These are phyloP conservation scores for Roridomyces roridus DNA, from an alignment of 768 basidiomycete genomes.

Conservation along the genomic window DNA sequence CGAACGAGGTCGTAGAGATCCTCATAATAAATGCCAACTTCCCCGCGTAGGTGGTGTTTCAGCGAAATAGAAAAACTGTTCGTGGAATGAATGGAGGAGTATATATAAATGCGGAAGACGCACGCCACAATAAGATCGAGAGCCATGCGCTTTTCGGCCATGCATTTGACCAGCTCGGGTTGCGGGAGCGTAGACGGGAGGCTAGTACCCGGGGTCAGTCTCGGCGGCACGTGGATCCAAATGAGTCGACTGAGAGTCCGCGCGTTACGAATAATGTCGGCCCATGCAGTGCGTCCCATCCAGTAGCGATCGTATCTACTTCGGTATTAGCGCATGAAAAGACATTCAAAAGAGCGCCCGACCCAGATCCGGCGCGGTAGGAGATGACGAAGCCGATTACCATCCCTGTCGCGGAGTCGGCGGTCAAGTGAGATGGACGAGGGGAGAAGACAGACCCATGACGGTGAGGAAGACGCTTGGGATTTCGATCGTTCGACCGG, in stretches of 20 bases:
- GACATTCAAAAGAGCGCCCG: constrained; percentile 20
- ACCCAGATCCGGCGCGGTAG: constrained; percentile 69
- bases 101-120: constrained; percentile 29
- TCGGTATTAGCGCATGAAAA: not conserved
- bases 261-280: constrained; percentile 58
- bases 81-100: not conserved
- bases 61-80: constrained; percentile 58
- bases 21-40: constrained; percentile 65
- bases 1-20: constrained; percentile 64
- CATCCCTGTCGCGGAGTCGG: constrained; percentile 39
- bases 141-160: constrained; percentile 67
- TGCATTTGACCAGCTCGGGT: constrained; percentile 37
- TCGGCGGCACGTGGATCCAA: constrained; percentile 68
- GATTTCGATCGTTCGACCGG: constrained; percentile 45
- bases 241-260: constrained; percentile 58
- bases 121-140: constrained; percentile 50
- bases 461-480: constrained; percentile 66
- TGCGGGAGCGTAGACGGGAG: constrained; percentile 18
- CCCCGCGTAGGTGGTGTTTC: constrained; percentile 70
- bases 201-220: constrained; percentile 44
- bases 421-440: not conserved
- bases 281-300: constrained; percentile 62
- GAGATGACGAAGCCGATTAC: constrained; percentile 71
- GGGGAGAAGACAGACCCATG: constrained; percentile 47
- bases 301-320: constrained; percentile 68